Conservation (phyloP, 2,329 filamentous ascomycete species). For the Stagonosporopsis rhizophila region DNA sequence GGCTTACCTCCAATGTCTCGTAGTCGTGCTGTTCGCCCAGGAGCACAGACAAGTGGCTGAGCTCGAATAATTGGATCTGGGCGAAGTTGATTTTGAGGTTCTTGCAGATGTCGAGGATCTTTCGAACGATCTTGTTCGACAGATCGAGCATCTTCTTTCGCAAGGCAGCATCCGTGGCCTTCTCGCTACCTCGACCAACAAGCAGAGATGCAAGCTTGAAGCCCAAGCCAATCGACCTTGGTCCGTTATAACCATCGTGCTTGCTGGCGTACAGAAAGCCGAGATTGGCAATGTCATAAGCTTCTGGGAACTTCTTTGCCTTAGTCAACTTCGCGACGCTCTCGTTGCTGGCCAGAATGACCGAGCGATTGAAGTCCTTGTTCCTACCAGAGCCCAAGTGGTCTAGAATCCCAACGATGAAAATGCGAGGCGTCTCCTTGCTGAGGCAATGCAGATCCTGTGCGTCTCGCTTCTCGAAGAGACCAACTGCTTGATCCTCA, state of each 20-base stretch:
- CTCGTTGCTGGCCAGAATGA: slow-evolving; percentile 38
- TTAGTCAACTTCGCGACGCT: slow-evolving; percentile 35
- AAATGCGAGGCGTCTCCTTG: slow-evolving; percentile 41
- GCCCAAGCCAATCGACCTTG: slow-evolving; percentile 46
- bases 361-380: slow-evolving; percentile 39
- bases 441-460: slow-evolving; percentile 37
- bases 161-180: slow-evolving; percentile 39
- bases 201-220: slow-evolving; percentile 48
- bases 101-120: slow-evolving; percentile 51
- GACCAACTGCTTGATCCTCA: slow-evolving; percentile 36
- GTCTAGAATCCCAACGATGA: slow-evolving; percentile 40
- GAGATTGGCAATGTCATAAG: slow-evolving; percentile 45
- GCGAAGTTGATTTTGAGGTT: slow-evolving; percentile 54
- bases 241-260: slow-evolving; percentile 43
- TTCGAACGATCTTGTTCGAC: slow-evolving; percentile 52
- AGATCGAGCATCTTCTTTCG: slow-evolving; percentile 52
- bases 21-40: slow-evolving; percentile 57
- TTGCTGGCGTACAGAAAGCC: slow-evolving; percentile 42
- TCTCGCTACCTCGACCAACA: slow-evolving; percentile 40
- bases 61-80: slow-evolving; percentile 50
- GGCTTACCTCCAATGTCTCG: slow-evolving; percentile 46
- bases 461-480: slow-evolving; percentile 40
- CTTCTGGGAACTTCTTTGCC: slow-evolving; percentile 42
- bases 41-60: slow-evolving; percentile 53
- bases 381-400: slow-evolving; percentile 39